A percentile compares a stretch with the other conserved stretches of the same genome.
Evolutionary conservation across 176 grass and related monocot genomes (phyloP).

Genomic region (Raddia guianensis): DNA sequence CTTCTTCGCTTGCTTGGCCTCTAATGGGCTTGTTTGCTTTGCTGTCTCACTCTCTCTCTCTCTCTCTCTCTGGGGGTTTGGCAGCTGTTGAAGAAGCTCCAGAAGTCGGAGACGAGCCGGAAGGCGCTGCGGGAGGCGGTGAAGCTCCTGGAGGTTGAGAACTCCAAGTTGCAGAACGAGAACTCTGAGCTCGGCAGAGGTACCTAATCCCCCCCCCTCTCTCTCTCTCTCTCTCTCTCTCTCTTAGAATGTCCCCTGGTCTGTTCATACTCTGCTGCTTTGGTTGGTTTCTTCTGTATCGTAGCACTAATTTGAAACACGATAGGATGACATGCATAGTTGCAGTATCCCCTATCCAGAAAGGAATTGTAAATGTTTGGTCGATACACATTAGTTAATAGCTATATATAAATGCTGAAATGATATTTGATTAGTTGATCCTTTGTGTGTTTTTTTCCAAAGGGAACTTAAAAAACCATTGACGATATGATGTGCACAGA

Average conservation of each 20-base stretch:
- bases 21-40: neutral
- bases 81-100: constrained; percentile 74
- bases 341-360: neutral
- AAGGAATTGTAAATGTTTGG: neutral
- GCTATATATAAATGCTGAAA: neutral
- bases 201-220: too few relatives aligned
- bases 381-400: neutral
- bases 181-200: constrained; percentile 53
- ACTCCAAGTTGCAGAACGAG: constrained; percentile 51
- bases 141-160: constrained; percentile 54
- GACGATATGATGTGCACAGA: neutral
- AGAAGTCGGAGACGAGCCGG: constrained; percentile 57
- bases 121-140: constrained; percentile 58
- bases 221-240: too few relatives aligned
- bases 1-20: neutral
- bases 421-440: neutral
- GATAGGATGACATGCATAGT: neutral
- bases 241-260: neutral
- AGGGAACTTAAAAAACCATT: neutral
- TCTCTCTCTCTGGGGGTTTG: neutral
- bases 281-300: constrained; percentile 24
- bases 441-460: neutral
- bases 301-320: neutral
- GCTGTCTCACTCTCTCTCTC: neutral
- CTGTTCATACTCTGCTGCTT: constrained; percentile 6